Conservation (phyloP, 1,284 basidiomycete genomes). For the Porphyrellus sp. region DNA sequence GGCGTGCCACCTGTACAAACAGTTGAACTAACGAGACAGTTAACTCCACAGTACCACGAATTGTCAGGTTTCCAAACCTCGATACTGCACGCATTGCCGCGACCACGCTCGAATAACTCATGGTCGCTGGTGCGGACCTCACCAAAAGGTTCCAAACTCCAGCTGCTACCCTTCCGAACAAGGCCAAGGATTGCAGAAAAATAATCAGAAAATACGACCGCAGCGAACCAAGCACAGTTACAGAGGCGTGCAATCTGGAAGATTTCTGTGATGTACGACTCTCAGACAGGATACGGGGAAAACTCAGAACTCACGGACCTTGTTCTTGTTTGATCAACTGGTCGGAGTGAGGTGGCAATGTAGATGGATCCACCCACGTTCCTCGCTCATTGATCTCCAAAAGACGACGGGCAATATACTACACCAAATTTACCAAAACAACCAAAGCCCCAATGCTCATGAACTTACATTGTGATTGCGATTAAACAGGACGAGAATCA, state of each 20-base stretch:
- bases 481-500: conserved; percentile 74
- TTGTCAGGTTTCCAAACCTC: conserved; percentile 45
- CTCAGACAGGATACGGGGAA: neutral
- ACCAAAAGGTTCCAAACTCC: conserved; percentile 68
- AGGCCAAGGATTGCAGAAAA: conserved; percentile 73
- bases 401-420: conserved; percentile 79
- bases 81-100: conserved; percentile 73
- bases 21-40: conserved; percentile 60
- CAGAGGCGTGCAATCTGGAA: conserved; percentile 77
- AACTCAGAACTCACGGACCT: conserved; percentile 15
- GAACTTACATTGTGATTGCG: conserved; percentile 78
- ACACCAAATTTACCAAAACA: neutral
- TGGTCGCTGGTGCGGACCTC: conserved; percentile 62
- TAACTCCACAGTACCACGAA: conserved; percentile 2
- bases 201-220: conserved; percentile 73
- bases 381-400: conserved; percentile 76
- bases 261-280: conserved; percentile 45
- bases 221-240: conserved; percentile 76
- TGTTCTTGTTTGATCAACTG: conserved; percentile 64
- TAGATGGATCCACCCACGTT: conserved; percentile 51
- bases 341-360: conserved; percentile 33
- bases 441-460: neutral
- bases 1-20: conserved; percentile 80
- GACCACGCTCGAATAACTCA: conserved; percentile 66
- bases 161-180: conserved; percentile 63